Percentiles rank a stretch among this genome's conserved stretches.
phyloP scores from a whole-genome alignment of 2,329 filamentous ascomycete species.

The Venturia pyrina region DNA sequence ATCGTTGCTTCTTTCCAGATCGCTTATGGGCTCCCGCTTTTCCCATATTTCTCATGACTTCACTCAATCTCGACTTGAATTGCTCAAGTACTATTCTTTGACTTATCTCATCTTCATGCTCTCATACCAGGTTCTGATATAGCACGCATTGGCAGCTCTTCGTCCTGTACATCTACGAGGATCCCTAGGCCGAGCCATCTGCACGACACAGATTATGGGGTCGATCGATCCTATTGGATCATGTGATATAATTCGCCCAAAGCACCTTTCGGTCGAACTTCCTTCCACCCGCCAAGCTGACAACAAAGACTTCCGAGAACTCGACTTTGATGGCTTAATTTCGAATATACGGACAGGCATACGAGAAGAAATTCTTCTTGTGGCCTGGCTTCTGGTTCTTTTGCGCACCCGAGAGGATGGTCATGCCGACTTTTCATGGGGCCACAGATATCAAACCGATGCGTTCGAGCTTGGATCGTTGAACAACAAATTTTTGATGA shows the following conservation, averaged over 20 bases:
- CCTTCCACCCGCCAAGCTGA: not conserved
- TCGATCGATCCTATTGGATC: conserved; percentile 20
- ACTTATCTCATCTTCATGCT: too few species aligned
- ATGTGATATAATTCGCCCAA: conserved; percentile 9
- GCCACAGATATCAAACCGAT: conserved; percentile 19
- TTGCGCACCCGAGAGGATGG: conserved; percentile 32
- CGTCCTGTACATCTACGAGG: not conserved
- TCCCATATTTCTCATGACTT: not conserved
- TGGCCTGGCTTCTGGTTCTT: conserved; percentile 37
- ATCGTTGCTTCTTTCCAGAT: not conserved
- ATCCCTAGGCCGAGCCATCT: not conserved
- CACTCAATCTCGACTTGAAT: not conserved
- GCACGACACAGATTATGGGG: not conserved
- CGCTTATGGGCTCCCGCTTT: not conserved
- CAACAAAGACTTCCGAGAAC: not conserved
- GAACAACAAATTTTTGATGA: conserved; percentile 20
- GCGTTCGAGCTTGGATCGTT: conserved; percentile 14
- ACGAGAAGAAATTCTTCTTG: conserved; percentile 32
- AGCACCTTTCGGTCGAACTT: too few species aligned
- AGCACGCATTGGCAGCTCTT: not conserved
- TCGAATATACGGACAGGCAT: conserved; percentile 23
- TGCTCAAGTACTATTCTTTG: not conserved
- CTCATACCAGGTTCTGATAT: not conserved
- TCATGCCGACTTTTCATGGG: conserved; percentile 31
- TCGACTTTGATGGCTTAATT: not conserved